Percentiles rank a stretch among this genome's conserved stretches.
Evolutionary conservation across 1,139 yeast species (phyloP).

Genomic region (Lodderomyces orthopsilosis): DNA sequence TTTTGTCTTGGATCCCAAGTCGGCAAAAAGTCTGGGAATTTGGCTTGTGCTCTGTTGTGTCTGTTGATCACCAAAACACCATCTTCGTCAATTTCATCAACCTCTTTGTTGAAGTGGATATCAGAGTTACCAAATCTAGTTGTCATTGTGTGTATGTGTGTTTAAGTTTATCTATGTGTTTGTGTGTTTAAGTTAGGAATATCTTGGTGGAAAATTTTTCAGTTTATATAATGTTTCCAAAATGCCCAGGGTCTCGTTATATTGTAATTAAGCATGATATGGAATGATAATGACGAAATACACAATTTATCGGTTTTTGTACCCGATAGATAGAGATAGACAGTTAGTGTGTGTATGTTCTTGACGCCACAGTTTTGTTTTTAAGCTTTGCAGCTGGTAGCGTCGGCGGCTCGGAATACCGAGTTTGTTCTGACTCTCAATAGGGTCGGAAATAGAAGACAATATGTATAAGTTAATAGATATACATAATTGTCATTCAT

Average conservation of each 20-base stretch:
- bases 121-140: constrained; percentile 36
- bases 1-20: constrained; percentile 50
- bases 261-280: not conserved
- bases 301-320: not conserved
- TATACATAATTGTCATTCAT: too few relatives aligned
- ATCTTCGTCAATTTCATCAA: constrained; percentile 36
- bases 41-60: constrained; percentile 28
- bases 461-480: too few relatives aligned
- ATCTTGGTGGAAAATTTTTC: not conserved
- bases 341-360: not conserved
- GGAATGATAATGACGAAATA: not conserved
- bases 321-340: not conserved
- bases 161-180: not conserved
- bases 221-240: not conserved
- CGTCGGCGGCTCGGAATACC: not conserved
- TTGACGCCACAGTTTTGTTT: not conserved
- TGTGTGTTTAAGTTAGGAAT: not conserved
- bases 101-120: constrained; percentile 39
- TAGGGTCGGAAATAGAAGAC: not conserved
- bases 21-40: constrained; percentile 48
- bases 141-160: constrained; percentile 7
- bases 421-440: not conserved
- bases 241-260: not conserved
- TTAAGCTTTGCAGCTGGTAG: constrained; percentile 1
- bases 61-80: constrained; percentile 33